A percentile compares a stretch with the other conserved stretches of the same genome.
Evolutionary conservation across 2,329 filamentous ascomycete genomes (phyloP).

Genomic region (Fusarium sp.): DNA sequence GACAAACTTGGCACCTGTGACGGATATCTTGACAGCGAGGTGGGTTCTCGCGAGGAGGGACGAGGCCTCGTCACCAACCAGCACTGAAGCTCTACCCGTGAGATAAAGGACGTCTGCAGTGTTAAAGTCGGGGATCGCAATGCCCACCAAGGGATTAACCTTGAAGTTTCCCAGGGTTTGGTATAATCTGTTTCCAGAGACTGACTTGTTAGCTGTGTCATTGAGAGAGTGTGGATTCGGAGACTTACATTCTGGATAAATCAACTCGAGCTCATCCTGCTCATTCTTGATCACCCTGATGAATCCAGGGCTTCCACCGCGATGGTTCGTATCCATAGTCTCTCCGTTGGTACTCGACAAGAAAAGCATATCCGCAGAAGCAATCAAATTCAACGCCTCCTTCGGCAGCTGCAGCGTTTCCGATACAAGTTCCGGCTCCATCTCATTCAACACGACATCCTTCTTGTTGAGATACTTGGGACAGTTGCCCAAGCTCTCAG

Average conservation of each 20-base stretch:
- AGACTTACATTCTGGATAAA: constrained; percentile 78
- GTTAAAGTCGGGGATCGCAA: constrained; percentile 80
- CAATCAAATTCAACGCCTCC: constrained; percentile 69
- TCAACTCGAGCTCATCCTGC: constrained; percentile 61
- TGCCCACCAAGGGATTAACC: constrained; percentile 73
- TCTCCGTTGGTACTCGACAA: constrained; percentile 73
- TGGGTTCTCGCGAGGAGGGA: constrained; percentile 75
- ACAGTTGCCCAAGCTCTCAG: constrained; percentile 83
- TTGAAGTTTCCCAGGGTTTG: constrained; percentile 85
- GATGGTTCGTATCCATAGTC: constrained; percentile 87
- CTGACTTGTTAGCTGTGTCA: constrained; percentile 40
- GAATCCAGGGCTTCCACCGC: constrained; percentile 81
- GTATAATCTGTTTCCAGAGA: constrained; percentile 85
- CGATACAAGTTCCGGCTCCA: constrained; percentile 63
- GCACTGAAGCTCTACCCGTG: constrained; percentile 75
- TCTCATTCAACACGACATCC: constrained; percentile 61
- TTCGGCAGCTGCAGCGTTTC: constrained; percentile 58
- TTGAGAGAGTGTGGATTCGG: background rate
- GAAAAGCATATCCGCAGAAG: constrained; percentile 80
- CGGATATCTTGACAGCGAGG: constrained; percentile 76
- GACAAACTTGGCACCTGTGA: constrained; percentile 73
- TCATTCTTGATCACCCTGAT: constrained; percentile 73
- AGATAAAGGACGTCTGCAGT: constrained; percentile 80
- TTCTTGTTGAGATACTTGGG: constrained; percentile 89
- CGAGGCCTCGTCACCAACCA: constrained; percentile 73